phyloP scores from a whole-genome alignment of 305 asterid genomes.

The Rubia occidens region DNA sequence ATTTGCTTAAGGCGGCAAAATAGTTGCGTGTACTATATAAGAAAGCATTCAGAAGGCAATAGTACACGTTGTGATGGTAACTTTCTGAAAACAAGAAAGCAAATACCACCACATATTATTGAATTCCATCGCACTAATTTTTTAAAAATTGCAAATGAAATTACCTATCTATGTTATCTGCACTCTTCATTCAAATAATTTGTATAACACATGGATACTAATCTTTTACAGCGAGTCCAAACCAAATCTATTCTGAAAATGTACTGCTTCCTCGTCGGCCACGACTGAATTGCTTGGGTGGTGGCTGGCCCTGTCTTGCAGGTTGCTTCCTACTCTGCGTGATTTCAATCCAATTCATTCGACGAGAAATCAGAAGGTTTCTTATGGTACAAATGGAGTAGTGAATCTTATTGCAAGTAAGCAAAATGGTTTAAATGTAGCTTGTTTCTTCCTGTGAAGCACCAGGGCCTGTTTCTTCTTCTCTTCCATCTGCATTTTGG shows the following conservation, averaged over 20 bases:
- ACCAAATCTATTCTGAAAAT: constrained; percentile 24
- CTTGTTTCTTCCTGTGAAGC: constrained; percentile 29
- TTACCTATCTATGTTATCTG: background rate
- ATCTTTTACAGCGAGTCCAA: background rate
- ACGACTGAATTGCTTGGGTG: constrained; percentile 31
- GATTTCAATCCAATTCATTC: constrained; percentile 19
- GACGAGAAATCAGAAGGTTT: constrained; percentile 3
- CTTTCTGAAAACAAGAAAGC: background rate
- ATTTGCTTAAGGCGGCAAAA: background rate
- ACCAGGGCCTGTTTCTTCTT: constrained; percentile 47
- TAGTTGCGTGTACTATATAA: background rate
- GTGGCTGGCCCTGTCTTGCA: constrained; percentile 27
- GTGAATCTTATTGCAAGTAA: background rate
- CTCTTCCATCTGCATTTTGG: constrained; percentile 75
- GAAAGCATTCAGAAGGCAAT: background rate
- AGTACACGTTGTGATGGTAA: background rate
- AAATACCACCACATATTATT: background rate
- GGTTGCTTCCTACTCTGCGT: constrained; percentile 41
- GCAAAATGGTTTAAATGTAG: constrained; percentile 16
- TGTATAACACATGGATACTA: background rate
- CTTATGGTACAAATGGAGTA: background rate
- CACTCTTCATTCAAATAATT: background rate
- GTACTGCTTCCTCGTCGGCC: constrained; percentile 65
- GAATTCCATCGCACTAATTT: background rate
- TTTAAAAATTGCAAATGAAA: background rate